phyloP scores from a whole-genome alignment of 345 rosid species.

The Toxicodendron radicans region DNA sequence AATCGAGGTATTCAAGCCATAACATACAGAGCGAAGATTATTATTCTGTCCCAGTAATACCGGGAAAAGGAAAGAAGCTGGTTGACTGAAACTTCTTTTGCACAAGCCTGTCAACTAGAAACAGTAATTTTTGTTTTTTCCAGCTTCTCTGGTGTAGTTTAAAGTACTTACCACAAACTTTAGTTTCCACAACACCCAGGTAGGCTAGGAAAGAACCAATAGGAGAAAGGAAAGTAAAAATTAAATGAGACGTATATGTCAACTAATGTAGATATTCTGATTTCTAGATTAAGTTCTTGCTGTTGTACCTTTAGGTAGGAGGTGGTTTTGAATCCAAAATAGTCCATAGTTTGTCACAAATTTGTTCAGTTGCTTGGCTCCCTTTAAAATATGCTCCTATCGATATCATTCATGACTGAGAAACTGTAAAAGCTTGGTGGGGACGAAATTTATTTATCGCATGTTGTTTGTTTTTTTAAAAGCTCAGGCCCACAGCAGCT shows the following conservation, averaged over 20 bases:
- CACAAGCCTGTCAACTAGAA: too few species aligned
- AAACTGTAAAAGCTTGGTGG: neutral
- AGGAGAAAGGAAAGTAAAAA: neutral
- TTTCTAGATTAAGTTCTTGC: neutral
- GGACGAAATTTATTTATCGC: neutral
- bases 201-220: neutral
- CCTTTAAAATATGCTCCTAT: too few species aligned
- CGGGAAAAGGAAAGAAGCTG: neutral
- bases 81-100: too few species aligned
- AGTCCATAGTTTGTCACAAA: neutral
- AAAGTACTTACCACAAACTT: neutral
- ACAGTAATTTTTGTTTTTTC: neutral
- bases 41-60: neutral
- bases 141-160: constrained; percentile 5
- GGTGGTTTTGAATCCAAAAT: neutral
- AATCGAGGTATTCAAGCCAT: constrained; percentile 23
- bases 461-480: neutral
- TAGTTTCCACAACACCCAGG: neutral
- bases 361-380: too few species aligned
- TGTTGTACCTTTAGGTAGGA: neutral
- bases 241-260: neutral
- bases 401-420: neutral
- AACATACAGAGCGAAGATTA: constrained; percentile 14
- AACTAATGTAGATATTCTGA: constrained; percentile 11
- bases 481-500: neutral